Conservation (phyloP, 1,284 basidiomycete species). For the Tylopilus sp. region DNA sequence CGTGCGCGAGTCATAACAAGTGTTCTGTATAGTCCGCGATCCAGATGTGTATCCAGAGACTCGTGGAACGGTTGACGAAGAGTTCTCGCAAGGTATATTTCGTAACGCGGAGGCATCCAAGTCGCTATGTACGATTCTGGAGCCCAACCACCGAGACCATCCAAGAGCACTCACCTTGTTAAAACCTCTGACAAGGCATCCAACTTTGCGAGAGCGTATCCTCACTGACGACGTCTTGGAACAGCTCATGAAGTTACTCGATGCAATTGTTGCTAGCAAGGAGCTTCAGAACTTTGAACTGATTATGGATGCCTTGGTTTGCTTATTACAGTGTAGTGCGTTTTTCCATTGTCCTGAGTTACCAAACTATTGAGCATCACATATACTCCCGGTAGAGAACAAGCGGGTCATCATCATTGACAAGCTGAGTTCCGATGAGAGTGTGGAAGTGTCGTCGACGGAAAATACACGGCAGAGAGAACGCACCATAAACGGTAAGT, state of each 20-base stretch:
- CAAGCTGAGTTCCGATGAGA: too few species aligned
- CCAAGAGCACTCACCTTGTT: constrained; percentile 37
- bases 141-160: constrained; percentile 23
- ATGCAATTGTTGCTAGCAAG: constrained; percentile 14
- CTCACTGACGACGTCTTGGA: constrained; percentile 29
- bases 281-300: constrained; percentile 28
- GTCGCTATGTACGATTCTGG: too few species aligned
- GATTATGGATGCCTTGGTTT: constrained; percentile 35
- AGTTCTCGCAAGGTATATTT: constrained; percentile 9
- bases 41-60: background rate
- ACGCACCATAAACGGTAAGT: too few species aligned
- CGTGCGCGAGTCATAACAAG: background rate
- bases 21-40: constrained; percentile 18
- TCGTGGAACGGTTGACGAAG: background rate
- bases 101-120: constrained; percentile 16
- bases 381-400: constrained; percentile 17
- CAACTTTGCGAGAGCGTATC: constrained; percentile 20
- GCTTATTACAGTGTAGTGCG: constrained; percentile 34
- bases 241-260: constrained; percentile 24
- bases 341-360: background rate
- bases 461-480: too few species aligned
- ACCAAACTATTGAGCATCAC: background rate
- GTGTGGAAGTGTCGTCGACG: too few species aligned
- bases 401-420: constrained; percentile 10
- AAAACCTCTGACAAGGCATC: constrained; percentile 28